A percentile compares a stretch with the other conserved stretches of the same genome.
Evolutionary conservation across 2,329 filamentous ascomycete genomes (phyloP).

Genomic region (Seiridium unicorne): DNA sequence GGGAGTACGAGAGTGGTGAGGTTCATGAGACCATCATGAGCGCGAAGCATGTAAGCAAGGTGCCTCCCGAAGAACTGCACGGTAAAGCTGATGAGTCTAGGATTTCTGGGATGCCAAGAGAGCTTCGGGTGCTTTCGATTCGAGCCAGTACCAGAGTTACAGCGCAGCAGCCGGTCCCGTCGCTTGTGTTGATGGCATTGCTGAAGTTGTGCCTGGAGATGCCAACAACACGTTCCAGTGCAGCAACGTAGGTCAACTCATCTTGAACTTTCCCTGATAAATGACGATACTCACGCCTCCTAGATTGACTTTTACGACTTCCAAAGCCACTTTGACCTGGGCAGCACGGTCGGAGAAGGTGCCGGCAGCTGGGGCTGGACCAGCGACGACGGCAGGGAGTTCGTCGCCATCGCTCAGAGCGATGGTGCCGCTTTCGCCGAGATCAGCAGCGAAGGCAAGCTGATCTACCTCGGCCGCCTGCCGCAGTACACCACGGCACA

Average conservation of each 20-base stretch:
- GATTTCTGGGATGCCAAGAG: slow-evolving; percentile 6
- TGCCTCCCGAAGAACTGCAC: neutral
- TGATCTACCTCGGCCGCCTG: slow-evolving; percentile 45
- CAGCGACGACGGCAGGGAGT: slow-evolving; percentile 43
- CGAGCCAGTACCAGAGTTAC: slow-evolving; percentile 5
- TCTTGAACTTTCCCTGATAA: neutral
- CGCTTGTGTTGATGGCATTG: slow-evolving; percentile 40
- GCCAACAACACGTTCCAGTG: slow-evolving; percentile 46
- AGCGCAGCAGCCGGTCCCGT: slow-evolving; percentile 11
- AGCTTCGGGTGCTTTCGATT: slow-evolving; percentile 5
- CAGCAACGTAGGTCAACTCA: slow-evolving; percentile 30
- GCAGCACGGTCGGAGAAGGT: slow-evolving; percentile 6
- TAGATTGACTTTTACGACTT: slow-evolving; percentile 25
- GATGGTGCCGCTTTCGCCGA: slow-evolving; percentile 51
- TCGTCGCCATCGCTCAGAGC: slow-evolving; percentile 45
- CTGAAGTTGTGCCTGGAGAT: slow-evolving; percentile 42
- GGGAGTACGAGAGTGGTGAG: slow-evolving; percentile 9
- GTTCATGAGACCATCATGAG: slow-evolving; percentile 12
- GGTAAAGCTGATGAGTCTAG: neutral
- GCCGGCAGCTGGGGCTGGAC: slow-evolving; percentile 25
- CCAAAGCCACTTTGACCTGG: slow-evolving; percentile 50
- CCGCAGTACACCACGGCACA: slow-evolving; percentile 34
- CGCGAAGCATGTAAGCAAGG: slow-evolving; percentile 8
- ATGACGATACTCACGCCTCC: neutral
- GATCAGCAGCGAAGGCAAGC: slow-evolving; percentile 39